A percentile compares a stretch with the other conserved stretches of the same genome.
Conservation (phyloP, 2,329 filamentous ascomycete species). For the Aspergillus vadensis region DNA sequence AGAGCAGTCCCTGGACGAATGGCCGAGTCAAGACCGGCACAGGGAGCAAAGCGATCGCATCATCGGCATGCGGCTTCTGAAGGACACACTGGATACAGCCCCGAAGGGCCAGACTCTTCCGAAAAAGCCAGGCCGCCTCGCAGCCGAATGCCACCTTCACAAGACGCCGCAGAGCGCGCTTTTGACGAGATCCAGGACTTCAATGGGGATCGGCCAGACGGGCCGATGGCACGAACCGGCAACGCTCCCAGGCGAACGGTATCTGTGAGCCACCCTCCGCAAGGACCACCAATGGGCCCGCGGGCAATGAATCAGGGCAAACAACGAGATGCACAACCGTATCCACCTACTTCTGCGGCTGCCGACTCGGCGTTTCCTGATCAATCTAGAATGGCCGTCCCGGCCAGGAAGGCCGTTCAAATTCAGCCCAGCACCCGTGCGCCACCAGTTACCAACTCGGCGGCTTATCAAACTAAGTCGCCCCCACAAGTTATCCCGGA, state of each 20-base stretch:
- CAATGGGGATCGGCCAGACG: conserved; percentile 7
- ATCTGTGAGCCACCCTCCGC: conserved; percentile 24
- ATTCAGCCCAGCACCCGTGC: background rate
- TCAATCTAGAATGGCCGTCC: background rate
- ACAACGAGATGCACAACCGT: conserved; percentile 1
- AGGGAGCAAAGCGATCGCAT: conserved; percentile 22
- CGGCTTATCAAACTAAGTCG: background rate
- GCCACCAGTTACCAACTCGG: background rate
- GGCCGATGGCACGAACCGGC: conserved; percentile 18
- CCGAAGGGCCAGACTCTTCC: conserved; percentile 10
- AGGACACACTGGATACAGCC: conserved; percentile 15
- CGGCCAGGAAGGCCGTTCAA: background rate
- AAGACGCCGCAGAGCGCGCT: conserved; percentile 21
- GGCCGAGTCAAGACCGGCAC: conserved; percentile 15
- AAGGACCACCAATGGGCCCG: conserved; percentile 7
- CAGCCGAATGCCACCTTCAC: conserved; percentile 20
- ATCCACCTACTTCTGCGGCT: background rate
- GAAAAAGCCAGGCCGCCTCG: conserved; percentile 16
- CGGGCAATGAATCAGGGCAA: conserved; percentile 12
- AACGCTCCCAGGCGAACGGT: conserved; percentile 30
- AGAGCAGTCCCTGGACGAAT: background rate
- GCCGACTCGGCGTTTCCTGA: background rate
- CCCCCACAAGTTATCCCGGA: conserved; percentile 2
- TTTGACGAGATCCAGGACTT: conserved; percentile 27
- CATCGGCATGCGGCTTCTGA: conserved; percentile 15